Evolutionary conservation across 192 early-diverging fungal genomes (phyloP), one percentile per base, ranked within the genome.

Genomic region (Dimargaris cristalligena): DNA sequence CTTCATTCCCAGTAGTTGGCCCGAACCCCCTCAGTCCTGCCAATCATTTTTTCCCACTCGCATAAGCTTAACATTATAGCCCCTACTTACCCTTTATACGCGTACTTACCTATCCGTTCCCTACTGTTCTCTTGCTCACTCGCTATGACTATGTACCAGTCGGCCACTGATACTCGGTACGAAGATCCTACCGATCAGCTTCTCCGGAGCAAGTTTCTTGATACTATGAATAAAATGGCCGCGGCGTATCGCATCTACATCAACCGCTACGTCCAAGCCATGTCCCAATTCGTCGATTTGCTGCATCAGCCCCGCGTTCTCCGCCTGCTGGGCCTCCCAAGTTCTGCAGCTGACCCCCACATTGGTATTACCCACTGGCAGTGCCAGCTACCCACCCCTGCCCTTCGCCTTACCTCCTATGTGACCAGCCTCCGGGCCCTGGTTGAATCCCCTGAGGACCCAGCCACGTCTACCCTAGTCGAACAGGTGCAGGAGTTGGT

Each of bases 241-340:
- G 22, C 13, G 8, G 55, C 55, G 18, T 57, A 57, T n/a, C 33
- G 32, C n/a, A 22, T 34, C 20, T 57, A 57, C 20, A 13, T 34
- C 4, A 34, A 57, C 34, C 33, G 38, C 33, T 57, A 57, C 26
- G 32, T 57, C 8, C 33, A 16, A n/a, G 31, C 55, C 55, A 57
- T 57, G 55, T 25, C 34, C 20, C 34, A 57, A n/a, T 57, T 57
- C 55, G 38, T 57, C 38, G 55, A 38, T 13, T n/a, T 57, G 20
- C 18, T 30, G 11, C 55, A 26, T 10, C 22, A 23, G 10, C 14
- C 32, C 22, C 28, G 33, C 6, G 55, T 35, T 34, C 26, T 23
- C 2, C 23, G n/a, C 22, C 26, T 57, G 23, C 33, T 57, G 4
- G 55, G 32, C 26, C 35, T 34, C 34, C n/a, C n/a, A n/a, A n/a